Percentiles rank a stretch among this genome's conserved stretches.
Evolutionary conservation across 1,284 basidiomycete species (phyloP).

Genomic region (Malassezia sympodialis): DNA sequence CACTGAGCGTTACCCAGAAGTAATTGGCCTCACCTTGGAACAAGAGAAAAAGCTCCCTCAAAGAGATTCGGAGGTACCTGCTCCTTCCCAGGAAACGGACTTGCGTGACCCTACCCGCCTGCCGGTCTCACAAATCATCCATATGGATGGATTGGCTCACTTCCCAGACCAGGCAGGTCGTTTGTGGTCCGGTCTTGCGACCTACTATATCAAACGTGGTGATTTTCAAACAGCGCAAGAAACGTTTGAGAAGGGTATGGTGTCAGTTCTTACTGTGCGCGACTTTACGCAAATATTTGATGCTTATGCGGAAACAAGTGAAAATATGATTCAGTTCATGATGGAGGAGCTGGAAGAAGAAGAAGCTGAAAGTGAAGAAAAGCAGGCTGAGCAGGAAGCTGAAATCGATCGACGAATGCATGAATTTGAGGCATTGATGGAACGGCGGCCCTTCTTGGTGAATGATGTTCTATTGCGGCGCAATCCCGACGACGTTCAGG

Average conservation of each 20-base stretch:
- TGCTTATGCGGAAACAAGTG: constrained; percentile 86
- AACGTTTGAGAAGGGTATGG: constrained; percentile 80
- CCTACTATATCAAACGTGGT: constrained; percentile 94
- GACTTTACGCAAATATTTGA: constrained; percentile 99
- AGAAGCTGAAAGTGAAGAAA: constrained; percentile 19
- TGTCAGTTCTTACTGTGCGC: constrained; percentile 76
- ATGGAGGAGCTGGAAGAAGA: constrained; percentile 68
- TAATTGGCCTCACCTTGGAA: constrained; percentile 79
- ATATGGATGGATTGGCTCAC: constrained; percentile 69
- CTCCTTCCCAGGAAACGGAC: constrained; percentile 35
- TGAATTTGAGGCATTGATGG: constrained; percentile 87
- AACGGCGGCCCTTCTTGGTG: constrained; percentile 85
- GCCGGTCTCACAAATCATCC: constrained; percentile 76
- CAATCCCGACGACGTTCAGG: constrained; percentile 95
- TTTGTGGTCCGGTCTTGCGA: constrained; percentile 89
- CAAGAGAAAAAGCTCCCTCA: constrained; percentile 42
- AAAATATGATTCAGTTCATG: constrained; percentile 77
- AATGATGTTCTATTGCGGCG: constrained; percentile 88
- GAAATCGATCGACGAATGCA: constrained; percentile 84
- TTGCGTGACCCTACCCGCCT: constrained; percentile 77
- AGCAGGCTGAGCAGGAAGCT: constrained; percentile 61
- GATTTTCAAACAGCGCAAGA: constrained; percentile 80
- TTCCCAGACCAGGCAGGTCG: constrained; percentile 95
- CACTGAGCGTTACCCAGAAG: constrained; percentile 78
- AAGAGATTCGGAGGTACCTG: constrained; percentile 52